These are phyloP conservation scores for Hsuehochloa calcarea DNA, from an alignment of 176 grass and related monocot species.

Conservation along the genomic window DNA sequence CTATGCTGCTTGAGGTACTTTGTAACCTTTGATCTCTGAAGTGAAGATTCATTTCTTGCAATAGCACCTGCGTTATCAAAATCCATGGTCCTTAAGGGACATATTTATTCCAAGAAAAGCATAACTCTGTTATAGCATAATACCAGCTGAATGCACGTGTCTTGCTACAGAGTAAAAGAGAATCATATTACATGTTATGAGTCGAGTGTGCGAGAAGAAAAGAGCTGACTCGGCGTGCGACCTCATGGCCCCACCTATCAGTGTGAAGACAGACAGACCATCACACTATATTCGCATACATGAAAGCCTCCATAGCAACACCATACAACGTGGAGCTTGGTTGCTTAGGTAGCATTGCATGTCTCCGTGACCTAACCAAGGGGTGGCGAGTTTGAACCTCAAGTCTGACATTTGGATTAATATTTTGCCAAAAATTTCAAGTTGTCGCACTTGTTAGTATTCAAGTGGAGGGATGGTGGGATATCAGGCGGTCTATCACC, in stretches of 20 bases:
- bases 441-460: background rate
- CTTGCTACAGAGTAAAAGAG: background rate
- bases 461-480: background rate
- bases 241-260: background rate
- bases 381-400: background rate
- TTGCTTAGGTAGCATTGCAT: background rate
- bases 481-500: background rate
- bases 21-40: slow-evolving; percentile 36
- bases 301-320: background rate
- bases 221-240: background rate
- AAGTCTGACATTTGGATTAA: background rate
- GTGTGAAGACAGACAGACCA: background rate
- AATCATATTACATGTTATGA: background rate
- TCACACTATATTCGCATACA: background rate
- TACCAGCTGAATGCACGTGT: background rate
- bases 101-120: background rate
- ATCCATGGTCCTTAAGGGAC: background rate
- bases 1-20: slow-evolving; percentile 94
- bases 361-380: background rate
- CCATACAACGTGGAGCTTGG: background rate
- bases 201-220: background rate
- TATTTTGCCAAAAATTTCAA: background rate
- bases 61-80: background rate
- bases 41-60: background rate
- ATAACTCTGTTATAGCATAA: background rate